Conservation (phyloP, 495 filamentous ascomycete genomes). For the Neurospora intermedia region DNA sequence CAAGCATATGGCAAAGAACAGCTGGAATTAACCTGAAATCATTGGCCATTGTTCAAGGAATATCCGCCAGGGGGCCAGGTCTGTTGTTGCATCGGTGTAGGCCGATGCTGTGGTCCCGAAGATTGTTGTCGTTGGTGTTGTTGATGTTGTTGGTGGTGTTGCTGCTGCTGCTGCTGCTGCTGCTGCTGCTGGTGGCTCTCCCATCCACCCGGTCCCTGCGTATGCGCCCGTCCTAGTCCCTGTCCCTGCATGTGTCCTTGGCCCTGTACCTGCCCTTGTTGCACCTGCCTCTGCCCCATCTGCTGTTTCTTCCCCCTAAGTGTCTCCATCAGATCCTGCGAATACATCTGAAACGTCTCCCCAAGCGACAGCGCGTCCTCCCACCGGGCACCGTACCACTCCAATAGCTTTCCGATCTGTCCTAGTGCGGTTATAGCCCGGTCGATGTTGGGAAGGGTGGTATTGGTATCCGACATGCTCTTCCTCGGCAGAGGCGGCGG, state of each 20-base stretch:
- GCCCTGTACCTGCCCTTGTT: slow-evolving; percentile 9
- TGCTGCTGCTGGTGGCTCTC: neutral
- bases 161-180: neutral
- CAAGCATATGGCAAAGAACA: too few species aligned
- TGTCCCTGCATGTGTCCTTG: slow-evolving; percentile 9
- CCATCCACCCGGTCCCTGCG: neutral
- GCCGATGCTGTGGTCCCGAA: neutral
- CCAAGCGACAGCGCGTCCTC: slow-evolving; percentile 32
- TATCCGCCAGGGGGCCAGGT: neutral
- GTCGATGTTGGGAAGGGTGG: slow-evolving; percentile 29
- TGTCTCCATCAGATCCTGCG: slow-evolving; percentile 22
- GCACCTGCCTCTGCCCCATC: slow-evolving; percentile 2
- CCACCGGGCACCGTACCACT: slow-evolving; percentile 41
- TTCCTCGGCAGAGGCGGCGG: slow-evolving; percentile 28
- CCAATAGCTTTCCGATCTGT: slow-evolving; percentile 31
- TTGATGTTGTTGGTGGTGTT: slow-evolving; percentile 3
- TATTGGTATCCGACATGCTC: slow-evolving; percentile 11
- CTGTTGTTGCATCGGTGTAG: neutral
- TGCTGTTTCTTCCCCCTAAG: slow-evolving; percentile 18
- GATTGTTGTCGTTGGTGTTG: slow-evolving; percentile 7
- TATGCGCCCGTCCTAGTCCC: too few species aligned
- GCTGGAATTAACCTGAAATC: neutral
- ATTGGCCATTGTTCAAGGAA: neutral
- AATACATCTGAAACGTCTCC: slow-evolving; percentile 33
- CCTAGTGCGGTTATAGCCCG: slow-evolving; percentile 36